Evolutionary conservation across 2,329 filamentous ascomycete species (phyloP).

Genomic region (Diaporthe destruens): DNA sequence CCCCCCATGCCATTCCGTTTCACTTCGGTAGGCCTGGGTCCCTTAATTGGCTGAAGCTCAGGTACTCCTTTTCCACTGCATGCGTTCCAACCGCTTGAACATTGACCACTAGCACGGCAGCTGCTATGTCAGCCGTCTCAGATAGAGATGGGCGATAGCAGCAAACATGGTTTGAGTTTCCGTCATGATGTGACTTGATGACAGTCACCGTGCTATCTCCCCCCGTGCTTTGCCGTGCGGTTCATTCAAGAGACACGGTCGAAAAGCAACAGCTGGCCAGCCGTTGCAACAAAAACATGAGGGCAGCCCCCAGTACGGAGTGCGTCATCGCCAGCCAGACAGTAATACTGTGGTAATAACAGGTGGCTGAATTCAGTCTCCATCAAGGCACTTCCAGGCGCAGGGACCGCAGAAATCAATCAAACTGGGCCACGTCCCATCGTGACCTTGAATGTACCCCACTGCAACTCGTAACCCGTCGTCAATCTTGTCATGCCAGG

Average conservation of each 20-base stretch:
- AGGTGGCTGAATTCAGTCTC: conserved; percentile 35
- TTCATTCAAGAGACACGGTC: background rate
- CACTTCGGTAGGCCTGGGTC: conserved; percentile 25
- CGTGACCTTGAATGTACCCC: conserved; percentile 34
- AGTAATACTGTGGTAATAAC: conserved; percentile 17
- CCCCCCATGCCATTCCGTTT: conserved; percentile 40
- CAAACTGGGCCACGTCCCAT: conserved; percentile 39
- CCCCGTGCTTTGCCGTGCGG: background rate
- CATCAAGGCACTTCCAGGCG: conserved; percentile 33
- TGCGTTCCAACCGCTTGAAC: conserved; percentile 36
- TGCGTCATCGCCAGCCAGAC: conserved; percentile 20
- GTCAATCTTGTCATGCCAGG: conserved; percentile 36
- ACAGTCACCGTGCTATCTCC: background rate
- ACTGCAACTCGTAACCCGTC: conserved; percentile 37
- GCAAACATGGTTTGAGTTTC: conserved; percentile 31
- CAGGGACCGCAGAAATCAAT: conserved; percentile 41
- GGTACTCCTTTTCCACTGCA: conserved; percentile 39
- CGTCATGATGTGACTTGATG: conserved; percentile 20
- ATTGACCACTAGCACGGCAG: conserved; percentile 22
- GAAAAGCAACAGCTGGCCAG: conserved; percentile 13
- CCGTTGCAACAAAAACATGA: conserved; percentile 26
- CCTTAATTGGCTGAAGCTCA: conserved; percentile 37
- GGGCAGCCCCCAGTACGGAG: conserved; percentile 14
- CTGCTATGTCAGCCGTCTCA: conserved; percentile 37
- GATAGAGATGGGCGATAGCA: conserved; percentile 33